Evolutionary conservation across 148 eudicot genomes (phyloP).

Genomic region (Camellia granthamiana): DNA sequence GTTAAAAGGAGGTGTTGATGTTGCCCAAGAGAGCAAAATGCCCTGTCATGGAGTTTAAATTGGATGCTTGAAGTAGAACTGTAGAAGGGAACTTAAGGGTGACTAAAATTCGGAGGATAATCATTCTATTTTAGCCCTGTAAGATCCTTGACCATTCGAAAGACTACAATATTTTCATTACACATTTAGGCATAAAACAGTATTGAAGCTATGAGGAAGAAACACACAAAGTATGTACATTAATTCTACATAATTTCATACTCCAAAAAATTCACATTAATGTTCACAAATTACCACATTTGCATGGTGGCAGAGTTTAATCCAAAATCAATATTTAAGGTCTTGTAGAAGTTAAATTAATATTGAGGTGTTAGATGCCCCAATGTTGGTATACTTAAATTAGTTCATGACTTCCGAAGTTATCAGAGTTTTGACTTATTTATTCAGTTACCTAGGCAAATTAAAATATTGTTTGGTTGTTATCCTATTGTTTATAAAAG

Average conservation of each 20-base stretch:
- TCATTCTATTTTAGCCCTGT: not conserved
- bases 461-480: not conserved
- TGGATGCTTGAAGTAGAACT: not conserved
- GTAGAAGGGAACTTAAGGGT: not conserved
- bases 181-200: not conserved
- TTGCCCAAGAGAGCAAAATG: slow-evolving; percentile 6
- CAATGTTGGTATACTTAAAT: not conserved
- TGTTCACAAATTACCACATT: not conserved
- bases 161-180: not conserved
- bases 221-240: not conserved
- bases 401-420: slow-evolving; percentile 3
- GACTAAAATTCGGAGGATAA: not conserved
- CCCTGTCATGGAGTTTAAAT: not conserved
- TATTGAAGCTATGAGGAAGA: not conserved
- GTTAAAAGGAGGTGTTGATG: not conserved
- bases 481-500: not conserved
- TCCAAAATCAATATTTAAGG: not conserved
- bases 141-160: not conserved
- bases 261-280: not conserved
- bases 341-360: not conserved
- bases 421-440: not conserved
- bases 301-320: not conserved
- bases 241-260: slow-evolving; percentile 6
- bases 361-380: not conserved
- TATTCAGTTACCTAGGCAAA: not conserved